Evolutionary conservation across 495 filamentous ascomycete species (phyloP), one percentile per base, ranked within the genome.

Genomic region (Neurospora sp.): DNA sequence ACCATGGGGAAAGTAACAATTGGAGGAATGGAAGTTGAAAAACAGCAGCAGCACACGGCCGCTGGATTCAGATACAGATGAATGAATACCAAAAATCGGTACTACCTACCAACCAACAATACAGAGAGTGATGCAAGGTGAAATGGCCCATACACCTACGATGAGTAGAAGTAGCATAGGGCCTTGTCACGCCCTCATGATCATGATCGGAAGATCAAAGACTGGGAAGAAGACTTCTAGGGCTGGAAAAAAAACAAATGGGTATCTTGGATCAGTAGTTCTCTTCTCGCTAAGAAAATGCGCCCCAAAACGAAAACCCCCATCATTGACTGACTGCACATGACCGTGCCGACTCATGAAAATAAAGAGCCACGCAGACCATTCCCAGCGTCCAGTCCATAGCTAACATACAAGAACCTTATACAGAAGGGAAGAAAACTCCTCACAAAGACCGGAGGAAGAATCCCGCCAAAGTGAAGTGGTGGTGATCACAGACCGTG

Each of bases 401-500:
- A 61, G 53, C 53, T 35, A 35, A 31, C 14, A 65, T 18, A 65
- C 27, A 65, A 65, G 14, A 59, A 59, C 48, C 20, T 59, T 27
- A 27, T 27, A 59, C 11, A 59, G 11, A 59, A 59, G 48, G 48
- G 48, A 59, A 35, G 22, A 35, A 65, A 65, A 18, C 27, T 31
- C 48, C 48, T 14, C 53, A 35, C 53, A 18, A 59, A 59, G 11
- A 59, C 48, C 20, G 20, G 2, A 59, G 48, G 20, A 59, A 27
- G 20, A 59, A 27, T 27, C 20, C 10, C 20, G 48, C 31, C 53
- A 3, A 16, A 9, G 14, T 65, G 20, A 27, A 14, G 27, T 9
- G 7, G 14, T 18, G 22, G 27, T 61, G 39, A 69, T 71, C 59
- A 72, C 53, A 71, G 7, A 40, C 61, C 44, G 69, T 77, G 75